phyloP scores from a whole-genome alignment of 1,284 basidiomycete genomes.

The Boletus semigastroideus region DNA sequence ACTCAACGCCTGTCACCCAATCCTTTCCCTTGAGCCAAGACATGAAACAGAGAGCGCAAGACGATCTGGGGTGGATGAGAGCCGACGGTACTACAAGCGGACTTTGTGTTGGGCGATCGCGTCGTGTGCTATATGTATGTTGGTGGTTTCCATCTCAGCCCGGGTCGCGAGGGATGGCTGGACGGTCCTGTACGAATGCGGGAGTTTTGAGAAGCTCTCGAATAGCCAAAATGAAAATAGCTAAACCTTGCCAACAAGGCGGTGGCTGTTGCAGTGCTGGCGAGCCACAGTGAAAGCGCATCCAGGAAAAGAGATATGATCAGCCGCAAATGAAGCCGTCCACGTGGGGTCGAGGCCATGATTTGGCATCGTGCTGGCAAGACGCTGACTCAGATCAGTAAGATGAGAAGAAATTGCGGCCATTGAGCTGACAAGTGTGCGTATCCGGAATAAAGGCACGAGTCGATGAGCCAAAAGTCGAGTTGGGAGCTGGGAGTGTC shows the following conservation, averaged over 20 bases:
- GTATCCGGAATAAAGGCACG: neutral
- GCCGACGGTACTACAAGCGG: neutral
- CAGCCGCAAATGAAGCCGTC: constrained; percentile 1
- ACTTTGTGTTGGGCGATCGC: too few species aligned
- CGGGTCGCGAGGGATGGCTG: constrained; percentile 8
- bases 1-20: constrained; percentile 30
- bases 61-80: neutral
- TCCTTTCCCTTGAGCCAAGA: constrained; percentile 34
- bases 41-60: constrained; percentile 14
- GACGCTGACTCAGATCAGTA: neutral
- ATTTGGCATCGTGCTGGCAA: constrained; percentile 5
- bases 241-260: constrained; percentile 1
- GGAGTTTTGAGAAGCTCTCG: constrained; percentile 8
- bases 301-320: constrained; percentile 11
- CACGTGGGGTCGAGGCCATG: neutral
- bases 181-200: constrained; percentile 1
- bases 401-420: neutral
- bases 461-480: neutral
- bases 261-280: constrained; percentile 10
- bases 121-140: constrained; percentile 25
- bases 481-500: neutral
- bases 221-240: constrained; percentile 12
- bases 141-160: constrained; percentile 17
- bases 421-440: neutral
- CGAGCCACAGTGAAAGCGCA: neutral